Conservation (phyloP, 306 rosid species). For the Rosa chinensis region DNA sequence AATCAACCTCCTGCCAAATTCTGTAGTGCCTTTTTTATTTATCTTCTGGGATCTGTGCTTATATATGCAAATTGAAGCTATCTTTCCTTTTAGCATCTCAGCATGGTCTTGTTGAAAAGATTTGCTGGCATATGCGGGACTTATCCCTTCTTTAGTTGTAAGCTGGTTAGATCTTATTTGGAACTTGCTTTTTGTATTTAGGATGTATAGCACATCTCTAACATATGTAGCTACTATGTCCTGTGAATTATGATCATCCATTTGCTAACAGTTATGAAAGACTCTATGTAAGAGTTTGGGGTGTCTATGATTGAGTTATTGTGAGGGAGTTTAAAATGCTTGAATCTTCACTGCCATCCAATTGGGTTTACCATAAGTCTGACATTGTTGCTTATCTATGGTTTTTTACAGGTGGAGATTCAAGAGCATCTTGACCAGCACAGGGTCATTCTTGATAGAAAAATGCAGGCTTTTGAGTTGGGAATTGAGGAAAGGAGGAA, state of each 20-base stretch:
- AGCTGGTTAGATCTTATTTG: neutral
- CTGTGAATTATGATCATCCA: neutral
- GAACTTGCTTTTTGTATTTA: neutral
- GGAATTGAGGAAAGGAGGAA: conserved; percentile 59
- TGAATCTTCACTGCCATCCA: conserved; percentile 7
- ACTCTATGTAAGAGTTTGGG: neutral
- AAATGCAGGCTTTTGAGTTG: conserved; percentile 61
- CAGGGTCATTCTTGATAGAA: conserved; percentile 44
- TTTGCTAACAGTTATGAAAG: neutral
- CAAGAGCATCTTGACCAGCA: conserved; percentile 62
- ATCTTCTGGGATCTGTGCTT: neutral
- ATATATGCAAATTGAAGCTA: neutral
- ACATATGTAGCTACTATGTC: neutral
- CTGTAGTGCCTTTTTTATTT: too few species aligned
- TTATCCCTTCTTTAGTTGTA: neutral
- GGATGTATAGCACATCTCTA: neutral
- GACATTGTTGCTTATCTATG: conserved; percentile 15
- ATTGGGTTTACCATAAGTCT: conserved; percentile 25
- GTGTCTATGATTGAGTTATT: neutral
- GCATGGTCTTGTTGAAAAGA: neutral
- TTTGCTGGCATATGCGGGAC: neutral
- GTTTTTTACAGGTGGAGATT: conserved; percentile 60
- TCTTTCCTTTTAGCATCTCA: neutral
- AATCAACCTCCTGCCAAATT: too few species aligned
- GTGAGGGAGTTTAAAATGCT: neutral